Conservation (phyloP, 768 basidiomycete species). For the Serendipita sp. region DNA sequence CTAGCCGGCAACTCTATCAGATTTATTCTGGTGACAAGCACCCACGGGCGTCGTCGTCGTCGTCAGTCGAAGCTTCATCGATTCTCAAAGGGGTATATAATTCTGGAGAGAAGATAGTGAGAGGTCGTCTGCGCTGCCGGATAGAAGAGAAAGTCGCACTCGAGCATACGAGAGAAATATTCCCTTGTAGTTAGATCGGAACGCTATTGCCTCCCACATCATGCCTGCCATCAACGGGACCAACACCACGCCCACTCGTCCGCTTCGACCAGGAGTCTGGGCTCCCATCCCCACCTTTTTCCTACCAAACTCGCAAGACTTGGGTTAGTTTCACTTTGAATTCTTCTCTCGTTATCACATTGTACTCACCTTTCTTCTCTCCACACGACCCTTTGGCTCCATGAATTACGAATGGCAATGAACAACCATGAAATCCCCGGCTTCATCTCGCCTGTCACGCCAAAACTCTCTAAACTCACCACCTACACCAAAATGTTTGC, state of each 20-base stretch:
- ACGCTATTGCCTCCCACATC: neutral
- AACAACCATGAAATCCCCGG: neutral
- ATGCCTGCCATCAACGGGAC: neutral
- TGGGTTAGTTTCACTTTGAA: slow-evolving; percentile 37
- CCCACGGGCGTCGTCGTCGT: too few relatives aligned
- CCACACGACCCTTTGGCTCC: slow-evolving; percentile 1
- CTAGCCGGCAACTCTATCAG: too few relatives aligned
- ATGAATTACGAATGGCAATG: neutral
- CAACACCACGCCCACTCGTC: slow-evolving; percentile 24
- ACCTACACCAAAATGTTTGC: neutral
- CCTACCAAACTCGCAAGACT: slow-evolving; percentile 54
- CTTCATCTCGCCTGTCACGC: neutral
- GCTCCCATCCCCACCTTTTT: slow-evolving; percentile 84
- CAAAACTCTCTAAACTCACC: neutral
- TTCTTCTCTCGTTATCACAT: too few relatives aligned
- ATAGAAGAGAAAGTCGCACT: too few relatives aligned
- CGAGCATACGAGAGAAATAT: too few relatives aligned
- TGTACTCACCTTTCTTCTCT: neutral
- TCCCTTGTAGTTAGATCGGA: too few relatives aligned
- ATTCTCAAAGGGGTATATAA: too few relatives aligned
- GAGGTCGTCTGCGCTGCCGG: too few relatives aligned
- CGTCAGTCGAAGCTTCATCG: too few relatives aligned
- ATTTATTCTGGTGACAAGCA: too few relatives aligned
- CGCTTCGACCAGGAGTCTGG: slow-evolving; percentile 59
- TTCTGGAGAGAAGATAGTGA: too few relatives aligned